Base-by-base conservation (phyloP, 108 stramenopile genomes). In the Skeletonema grethae region DNA sequence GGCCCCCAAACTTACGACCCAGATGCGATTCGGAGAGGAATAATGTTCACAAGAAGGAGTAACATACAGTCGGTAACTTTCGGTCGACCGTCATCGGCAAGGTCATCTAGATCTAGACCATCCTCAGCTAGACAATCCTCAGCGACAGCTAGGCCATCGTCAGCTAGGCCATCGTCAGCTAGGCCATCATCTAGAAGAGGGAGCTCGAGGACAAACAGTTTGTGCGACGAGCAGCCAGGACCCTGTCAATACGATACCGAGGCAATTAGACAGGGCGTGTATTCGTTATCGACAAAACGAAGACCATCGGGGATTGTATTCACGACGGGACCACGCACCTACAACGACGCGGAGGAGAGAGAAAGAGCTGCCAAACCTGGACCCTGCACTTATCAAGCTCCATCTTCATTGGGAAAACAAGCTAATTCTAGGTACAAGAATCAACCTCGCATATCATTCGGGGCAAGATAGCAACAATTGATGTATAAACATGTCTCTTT, bases 261-360 rank as follows among this genome's bases (percentile, higher is more conserved):
- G 34, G 58, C 63, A 2, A 41, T 85, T 1, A 20, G 67, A 18
- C n/a, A 25, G 25, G 84, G 70, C 13, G 60, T 76, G 7, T 76
- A 22, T 53, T 39, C 46, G 10, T 32, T 85, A 7, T 76, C 74
- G 3, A 82, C 84, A 15, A 75, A 80, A 34, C 57, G 61, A 34
- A 57, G 76, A 57, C 78, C 82, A 12, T 62, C 67, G 25, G 84
- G 84, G 1, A 65, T 80, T 0, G 75, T 69, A 58, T 85, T 85
- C 36, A 79, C 73, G 16, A 85, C 84, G 1, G 84, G 84, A 7
- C 81, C 80, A 0, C 35, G 84, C 13, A 85, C 84, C 2, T 85
- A 79, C 70, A 82, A 85, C 63, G 82, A 85, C 57, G 78, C 59
- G 0, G 78, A 82, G 45, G 84, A 70, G 29, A 69, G 72, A 65